Percentiles rank a stretch among this genome's conserved stretches.
Conservation (phyloP, 2,329 filamentous ascomycete genomes). For the Fusarium newnesense region DNA sequence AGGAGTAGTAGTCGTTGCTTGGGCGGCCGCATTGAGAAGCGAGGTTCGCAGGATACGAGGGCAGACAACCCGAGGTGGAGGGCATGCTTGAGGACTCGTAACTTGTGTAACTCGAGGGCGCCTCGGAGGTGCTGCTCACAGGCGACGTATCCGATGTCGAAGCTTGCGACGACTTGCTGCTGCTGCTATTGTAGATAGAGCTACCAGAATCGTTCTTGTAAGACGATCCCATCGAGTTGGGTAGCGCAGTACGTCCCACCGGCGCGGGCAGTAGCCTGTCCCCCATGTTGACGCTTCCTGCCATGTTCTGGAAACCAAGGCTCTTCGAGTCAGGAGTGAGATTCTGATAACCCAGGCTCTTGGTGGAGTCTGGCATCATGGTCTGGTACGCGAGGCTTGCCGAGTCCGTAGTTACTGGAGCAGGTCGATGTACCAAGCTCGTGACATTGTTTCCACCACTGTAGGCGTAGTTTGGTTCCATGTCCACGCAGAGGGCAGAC, state of each 20-base stretch:
- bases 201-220: constrained; percentile 44
- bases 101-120: constrained; percentile 37
- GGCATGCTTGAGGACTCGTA: constrained; percentile 40
- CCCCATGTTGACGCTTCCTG: constrained; percentile 23
- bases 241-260: constrained; percentile 25
- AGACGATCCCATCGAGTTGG: constrained; percentile 30
- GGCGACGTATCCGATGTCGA: constrained; percentile 35
- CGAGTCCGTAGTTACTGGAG: constrained; percentile 11
- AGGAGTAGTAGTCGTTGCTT: constrained; percentile 35
- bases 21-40: constrained; percentile 29
- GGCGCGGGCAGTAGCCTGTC: constrained; percentile 39
- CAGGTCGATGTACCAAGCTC: constrained; percentile 25
- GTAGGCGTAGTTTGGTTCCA: constrained; percentile 45
- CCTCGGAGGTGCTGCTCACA: constrained; percentile 35
- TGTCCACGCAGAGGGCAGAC: constrained; percentile 41
- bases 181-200: constrained; percentile 34
- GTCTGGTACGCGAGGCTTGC: constrained; percentile 4
- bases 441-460: constrained; percentile 20
- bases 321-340: background rate
- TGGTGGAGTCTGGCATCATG: constrained; percentile 15
- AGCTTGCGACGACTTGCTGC: constrained; percentile 32
- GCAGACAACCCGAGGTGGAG: constrained; percentile 23
- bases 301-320: constrained; percentile 36
- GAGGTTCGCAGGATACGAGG: constrained; percentile 32
- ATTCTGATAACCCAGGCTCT: constrained; percentile 1